Percentiles rank a stretch among this genome's conserved stretches.
These are phyloP conservation scores for Rhizophagus sp. DNA, from an alignment of 192 early-diverging fungal genomes.

Conservation along the genomic window DNA sequence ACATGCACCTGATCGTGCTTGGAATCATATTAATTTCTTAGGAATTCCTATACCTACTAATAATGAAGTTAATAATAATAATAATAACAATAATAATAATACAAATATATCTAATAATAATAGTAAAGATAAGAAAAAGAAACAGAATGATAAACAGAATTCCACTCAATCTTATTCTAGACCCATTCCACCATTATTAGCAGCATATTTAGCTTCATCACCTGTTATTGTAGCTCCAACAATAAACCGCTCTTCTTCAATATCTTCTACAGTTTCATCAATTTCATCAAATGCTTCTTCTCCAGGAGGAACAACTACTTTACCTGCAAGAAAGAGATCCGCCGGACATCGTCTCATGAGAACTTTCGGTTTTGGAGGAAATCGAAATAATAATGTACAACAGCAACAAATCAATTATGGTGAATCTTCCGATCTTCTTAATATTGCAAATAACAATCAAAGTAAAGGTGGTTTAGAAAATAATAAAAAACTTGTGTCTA, in stretches of 20 bases:
- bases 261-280: constrained; percentile 11
- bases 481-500: background rate
- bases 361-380: constrained; percentile 23
- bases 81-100: background rate
- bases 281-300: constrained; percentile 9
- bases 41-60: constrained; percentile 2
- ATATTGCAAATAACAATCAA: too few species aligned
- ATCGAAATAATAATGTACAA: constrained; percentile 1
- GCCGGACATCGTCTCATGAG: constrained; percentile 23
- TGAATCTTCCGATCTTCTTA: background rate
- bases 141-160: background rate
- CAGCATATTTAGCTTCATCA: constrained; percentile 9
- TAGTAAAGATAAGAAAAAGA: constrained; percentile 1
- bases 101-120: background rate
- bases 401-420: constrained; percentile 2
- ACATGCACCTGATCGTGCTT: constrained; percentile 29
- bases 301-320: background rate
- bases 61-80: background rate
- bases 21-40: constrained; percentile 24
- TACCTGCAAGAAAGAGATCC: constrained; percentile 7
- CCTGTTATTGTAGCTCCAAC: background rate
- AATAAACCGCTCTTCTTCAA: background rate
- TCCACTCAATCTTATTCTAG: background rate
- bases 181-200: background rate
- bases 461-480: background rate